Evolutionary conservation across 148 eudicot species (phyloP).

Genomic region (Rhododendron ferrugineum): DNA sequence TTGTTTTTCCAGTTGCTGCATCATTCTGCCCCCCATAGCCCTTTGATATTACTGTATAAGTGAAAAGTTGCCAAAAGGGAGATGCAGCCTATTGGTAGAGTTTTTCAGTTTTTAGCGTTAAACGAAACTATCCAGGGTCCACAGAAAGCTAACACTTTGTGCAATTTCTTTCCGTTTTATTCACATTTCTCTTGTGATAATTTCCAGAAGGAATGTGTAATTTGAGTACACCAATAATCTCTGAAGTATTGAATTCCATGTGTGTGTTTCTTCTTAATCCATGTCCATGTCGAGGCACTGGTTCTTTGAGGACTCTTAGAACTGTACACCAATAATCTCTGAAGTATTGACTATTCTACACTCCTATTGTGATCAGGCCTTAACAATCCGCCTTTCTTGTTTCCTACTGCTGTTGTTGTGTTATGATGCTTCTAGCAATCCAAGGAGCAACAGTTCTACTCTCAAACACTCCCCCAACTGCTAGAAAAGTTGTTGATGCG

Average conservation of each 20-base stretch:
- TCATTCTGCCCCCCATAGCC: not conserved
- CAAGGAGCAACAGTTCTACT: slow-evolving; percentile 75
- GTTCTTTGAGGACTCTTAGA: slow-evolving; percentile 1
- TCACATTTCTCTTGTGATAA: not conserved
- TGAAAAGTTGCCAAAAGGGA: not conserved
- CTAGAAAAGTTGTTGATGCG: slow-evolving; percentile 50
- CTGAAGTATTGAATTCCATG: not conserved
- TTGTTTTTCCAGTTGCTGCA: not conserved
- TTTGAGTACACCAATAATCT: not conserved
- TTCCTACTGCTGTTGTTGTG: slow-evolving; percentile 6
- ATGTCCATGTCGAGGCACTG: not conserved
- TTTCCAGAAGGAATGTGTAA: not conserved
- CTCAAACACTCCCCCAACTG: slow-evolving; percentile 45
- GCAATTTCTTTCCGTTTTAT: not conserved
- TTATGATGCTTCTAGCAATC: slow-evolving; percentile 43
- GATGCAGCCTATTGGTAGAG: not conserved
- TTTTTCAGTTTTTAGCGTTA: not conserved
- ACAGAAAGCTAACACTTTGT: not conserved
- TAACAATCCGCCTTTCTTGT: not conserved
- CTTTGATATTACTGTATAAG: not conserved
- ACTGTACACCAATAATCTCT: too few relatives aligned
- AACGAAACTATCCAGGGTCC: not conserved
- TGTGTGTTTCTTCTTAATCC: not conserved
- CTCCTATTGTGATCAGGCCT: not conserved
- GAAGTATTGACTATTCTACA: not conserved